Evolutionary conservation across 1,139 yeast genomes (phyloP).

Genomic region (Geotrichum macrosporum): DNA sequence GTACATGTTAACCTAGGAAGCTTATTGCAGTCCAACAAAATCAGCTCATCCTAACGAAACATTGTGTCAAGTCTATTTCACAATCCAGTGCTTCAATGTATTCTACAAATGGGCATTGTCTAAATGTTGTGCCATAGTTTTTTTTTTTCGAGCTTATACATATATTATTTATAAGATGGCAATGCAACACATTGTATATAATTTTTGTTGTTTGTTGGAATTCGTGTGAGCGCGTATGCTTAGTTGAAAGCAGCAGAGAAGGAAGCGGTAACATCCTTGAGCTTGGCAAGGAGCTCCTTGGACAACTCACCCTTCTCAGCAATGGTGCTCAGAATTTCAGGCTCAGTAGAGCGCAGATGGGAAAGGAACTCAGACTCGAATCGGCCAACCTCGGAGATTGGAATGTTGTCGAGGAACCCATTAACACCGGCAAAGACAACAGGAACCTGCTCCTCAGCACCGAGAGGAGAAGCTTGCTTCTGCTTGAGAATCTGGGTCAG

Average conservation of each 20-base stretch:
- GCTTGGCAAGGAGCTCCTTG: slow-evolving; percentile 78
- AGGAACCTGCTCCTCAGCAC: slow-evolving; percentile 99
- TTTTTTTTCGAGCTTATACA: slow-evolving; percentile 1
- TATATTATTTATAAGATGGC: slow-evolving; percentile 1
- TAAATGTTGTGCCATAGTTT: no score
- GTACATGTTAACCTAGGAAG: no score
- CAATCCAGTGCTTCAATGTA: no score
- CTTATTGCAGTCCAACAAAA: no score
- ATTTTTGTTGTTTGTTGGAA: slow-evolving; percentile 5
- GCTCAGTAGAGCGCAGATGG: slow-evolving; percentile 79
- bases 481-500: slow-evolving; percentile 98
- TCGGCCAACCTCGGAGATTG: slow-evolving; percentile 81
- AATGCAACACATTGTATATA: background rate
- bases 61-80: no score
- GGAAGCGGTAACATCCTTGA: slow-evolving; percentile 86
- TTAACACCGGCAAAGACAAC: slow-evolving; percentile 95
- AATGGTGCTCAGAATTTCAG: slow-evolving; percentile 77
- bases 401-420: slow-evolving; percentile 92
- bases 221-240: no score
- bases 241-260: slow-evolving; percentile 77
- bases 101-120: no score
- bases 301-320: slow-evolving; percentile 87
- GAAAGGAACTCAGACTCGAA: slow-evolving; percentile 92
- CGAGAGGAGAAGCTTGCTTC: slow-evolving; percentile 93
- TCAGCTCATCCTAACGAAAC: no score